Evolutionary conservation across 1,284 basidiomycete species (phyloP).

Genomic region (Marasmius tenuissimus): DNA sequence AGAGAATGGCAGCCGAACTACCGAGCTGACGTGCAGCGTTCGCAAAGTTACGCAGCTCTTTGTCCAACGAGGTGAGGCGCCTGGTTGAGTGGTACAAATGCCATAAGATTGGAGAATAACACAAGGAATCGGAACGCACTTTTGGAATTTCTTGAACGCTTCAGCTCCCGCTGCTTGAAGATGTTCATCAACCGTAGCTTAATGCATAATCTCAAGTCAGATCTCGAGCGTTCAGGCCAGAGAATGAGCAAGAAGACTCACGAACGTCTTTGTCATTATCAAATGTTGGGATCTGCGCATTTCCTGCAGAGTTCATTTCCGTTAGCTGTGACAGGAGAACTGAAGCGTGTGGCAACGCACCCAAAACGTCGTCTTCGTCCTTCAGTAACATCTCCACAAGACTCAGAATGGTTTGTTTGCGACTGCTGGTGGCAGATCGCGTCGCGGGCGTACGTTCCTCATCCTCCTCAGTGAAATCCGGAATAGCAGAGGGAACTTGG

Average conservation of each 20-base stretch:
- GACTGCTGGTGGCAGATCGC: conserved; percentile 5
- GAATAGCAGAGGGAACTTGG: neutral
- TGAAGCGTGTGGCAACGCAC: conserved; percentile 28
- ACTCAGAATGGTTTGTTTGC: conserved; percentile 64
- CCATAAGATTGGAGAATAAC: neutral
- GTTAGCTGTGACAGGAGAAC: neutral
- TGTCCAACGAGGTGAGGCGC: conserved; percentile 60
- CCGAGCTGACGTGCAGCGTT: conserved; percentile 73
- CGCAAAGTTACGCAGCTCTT: conserved; percentile 72
- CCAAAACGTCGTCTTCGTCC: conserved; percentile 45
- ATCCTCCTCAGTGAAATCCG: neutral
- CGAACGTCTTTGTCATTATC: conserved; percentile 68
- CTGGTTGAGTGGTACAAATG: conserved; percentile 27
- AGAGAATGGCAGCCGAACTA: conserved; percentile 70
- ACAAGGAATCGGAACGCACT: conserved; percentile 33
- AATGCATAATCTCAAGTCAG: neutral
- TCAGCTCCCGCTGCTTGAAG: conserved; percentile 64
- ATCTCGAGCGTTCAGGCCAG: neutral
- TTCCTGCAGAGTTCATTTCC: conserved; percentile 21
- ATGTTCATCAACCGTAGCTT: conserved; percentile 67
- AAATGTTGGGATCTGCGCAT: conserved; percentile 40
- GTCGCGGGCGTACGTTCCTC: neutral
- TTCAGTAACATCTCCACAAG: conserved; percentile 67
- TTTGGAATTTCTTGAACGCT: conserved; percentile 59
- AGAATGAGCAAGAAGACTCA: conserved; percentile 35